Conservation (phyloP, 345 rosid species). For the Sonneratia alba region DNA sequence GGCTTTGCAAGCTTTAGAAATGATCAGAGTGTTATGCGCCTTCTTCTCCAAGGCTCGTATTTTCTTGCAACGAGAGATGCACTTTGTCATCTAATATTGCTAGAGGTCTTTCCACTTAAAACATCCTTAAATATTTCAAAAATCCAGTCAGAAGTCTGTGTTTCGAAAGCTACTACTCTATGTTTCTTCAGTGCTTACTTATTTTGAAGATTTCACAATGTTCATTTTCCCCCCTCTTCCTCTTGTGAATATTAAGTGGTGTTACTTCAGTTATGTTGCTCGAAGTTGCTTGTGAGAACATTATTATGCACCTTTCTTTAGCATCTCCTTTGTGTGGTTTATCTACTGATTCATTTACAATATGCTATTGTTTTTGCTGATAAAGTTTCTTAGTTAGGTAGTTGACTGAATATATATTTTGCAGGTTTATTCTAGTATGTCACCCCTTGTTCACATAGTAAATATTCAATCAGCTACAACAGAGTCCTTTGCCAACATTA, state of each 20-base stretch:
- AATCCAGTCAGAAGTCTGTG: not conserved
- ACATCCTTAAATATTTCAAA: not conserved
- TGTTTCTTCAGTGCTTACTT: not conserved
- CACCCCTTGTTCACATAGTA: slow-evolving; percentile 51
- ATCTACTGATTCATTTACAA: not conserved
- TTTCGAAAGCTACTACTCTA: not conserved
- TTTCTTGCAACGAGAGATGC: not conserved
- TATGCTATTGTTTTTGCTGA: not conserved
- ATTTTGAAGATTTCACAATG: not conserved
- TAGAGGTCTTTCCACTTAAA: not conserved
- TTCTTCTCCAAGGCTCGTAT: not conserved
- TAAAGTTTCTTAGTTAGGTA: not conserved
- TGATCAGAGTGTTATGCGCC: not conserved
- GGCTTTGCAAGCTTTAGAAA: not conserved
- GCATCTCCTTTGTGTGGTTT: not conserved
- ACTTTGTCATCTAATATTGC: not conserved
- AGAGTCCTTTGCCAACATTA: slow-evolving; percentile 47
- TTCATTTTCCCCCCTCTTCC: not conserved
- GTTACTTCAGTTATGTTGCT: not conserved
- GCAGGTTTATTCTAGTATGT: slow-evolving; percentile 64
- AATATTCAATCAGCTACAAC: slow-evolving; percentile 37
- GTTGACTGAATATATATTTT: slow-evolving; percentile 12
- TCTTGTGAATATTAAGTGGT: not conserved
- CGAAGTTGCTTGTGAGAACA: not conserved
- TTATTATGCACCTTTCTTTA: not conserved